Conservation (phyloP, 2,329 filamentous ascomycete genomes). For the Trichophaea hybrida region DNA sequence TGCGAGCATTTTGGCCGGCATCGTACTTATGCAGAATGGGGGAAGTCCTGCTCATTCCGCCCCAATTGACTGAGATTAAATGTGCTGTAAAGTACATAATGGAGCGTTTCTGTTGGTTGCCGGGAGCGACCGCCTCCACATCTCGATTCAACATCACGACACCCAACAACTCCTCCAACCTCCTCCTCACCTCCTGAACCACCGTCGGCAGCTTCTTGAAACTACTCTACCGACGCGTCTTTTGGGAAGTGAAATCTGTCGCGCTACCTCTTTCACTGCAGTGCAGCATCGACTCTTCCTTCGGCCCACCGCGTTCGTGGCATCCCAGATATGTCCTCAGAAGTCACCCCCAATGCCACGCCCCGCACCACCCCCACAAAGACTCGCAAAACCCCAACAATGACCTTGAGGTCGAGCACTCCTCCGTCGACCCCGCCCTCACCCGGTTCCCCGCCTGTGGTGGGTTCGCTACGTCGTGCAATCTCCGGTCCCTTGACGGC, state of each 20-base stretch:
- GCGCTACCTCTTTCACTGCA: not conserved
- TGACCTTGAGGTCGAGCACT: constrained; percentile 7
- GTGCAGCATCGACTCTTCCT: not conserved
- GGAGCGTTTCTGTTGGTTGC: too few relatives aligned
- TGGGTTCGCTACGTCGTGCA: constrained; percentile 12
- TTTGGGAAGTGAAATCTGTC: not conserved
- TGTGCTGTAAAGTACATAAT: too few relatives aligned
- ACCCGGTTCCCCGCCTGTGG: constrained; percentile 10
- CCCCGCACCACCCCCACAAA: constrained; percentile 15
- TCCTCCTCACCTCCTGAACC: not conserved
- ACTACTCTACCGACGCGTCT: not conserved
- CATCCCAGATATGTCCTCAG: constrained; percentile 15
- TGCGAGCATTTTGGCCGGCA: too few relatives aligned
- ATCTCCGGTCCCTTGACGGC: not conserved
- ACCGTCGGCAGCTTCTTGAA: not conserved
- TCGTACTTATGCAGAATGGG: too few relatives aligned
- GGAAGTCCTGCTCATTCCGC: too few relatives aligned
- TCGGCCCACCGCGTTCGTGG: constrained; percentile 8
- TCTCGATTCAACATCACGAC: not conserved
- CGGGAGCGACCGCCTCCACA: too few relatives aligned
- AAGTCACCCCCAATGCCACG: constrained; percentile 15
- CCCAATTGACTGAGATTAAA: too few relatives aligned
- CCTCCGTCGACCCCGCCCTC: constrained; percentile 18
- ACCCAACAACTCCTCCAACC: not conserved
- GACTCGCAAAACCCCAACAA: not conserved